A percentile compares a stretch with the other conserved stretches of the same genome.
Conservation (phyloP, 192 early-diverging fungal species). For the Chytriomyces confervae region DNA sequence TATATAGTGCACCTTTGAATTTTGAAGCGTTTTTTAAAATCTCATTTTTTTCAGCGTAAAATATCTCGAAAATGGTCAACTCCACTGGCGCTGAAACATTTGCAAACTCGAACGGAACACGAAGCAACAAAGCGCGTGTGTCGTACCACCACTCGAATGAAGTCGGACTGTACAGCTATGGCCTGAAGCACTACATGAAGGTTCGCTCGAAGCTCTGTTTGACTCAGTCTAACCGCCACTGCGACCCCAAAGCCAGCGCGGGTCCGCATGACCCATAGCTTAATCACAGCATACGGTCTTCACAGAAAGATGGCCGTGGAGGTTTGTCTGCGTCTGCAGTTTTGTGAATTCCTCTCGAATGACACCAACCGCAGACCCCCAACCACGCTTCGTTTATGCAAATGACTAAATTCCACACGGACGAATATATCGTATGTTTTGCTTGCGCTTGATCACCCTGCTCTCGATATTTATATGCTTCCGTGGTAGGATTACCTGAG, state of each 20-base stretch:
- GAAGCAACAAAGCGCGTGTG: constrained; percentile 34
- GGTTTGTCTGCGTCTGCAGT: constrained; percentile 23
- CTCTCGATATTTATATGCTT: background rate
- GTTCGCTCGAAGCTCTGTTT: constrained; percentile 31
- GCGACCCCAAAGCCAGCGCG: constrained; percentile 75
- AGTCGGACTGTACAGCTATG: constrained; percentile 64
- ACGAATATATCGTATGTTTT: constrained; percentile 79
- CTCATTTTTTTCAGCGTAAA: too few relatives aligned
- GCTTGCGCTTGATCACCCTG: background rate
- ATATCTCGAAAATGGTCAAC: background rate
- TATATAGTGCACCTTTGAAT: too few relatives aligned
- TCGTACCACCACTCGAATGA: constrained; percentile 60
- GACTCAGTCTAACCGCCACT: background rate
- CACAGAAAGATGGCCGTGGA: constrained; percentile 85
- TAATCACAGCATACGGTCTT: constrained; percentile 90
- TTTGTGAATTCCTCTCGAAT: background rate
- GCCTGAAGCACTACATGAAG: constrained; percentile 62
- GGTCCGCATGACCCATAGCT: constrained; percentile 89
- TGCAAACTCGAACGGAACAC: constrained; percentile 32
- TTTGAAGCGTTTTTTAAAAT: too few relatives aligned
- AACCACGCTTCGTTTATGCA: constrained; percentile 88
- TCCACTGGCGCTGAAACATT: constrained; percentile 9
- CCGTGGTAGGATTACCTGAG: constrained; percentile 76
- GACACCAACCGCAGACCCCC: constrained; percentile 64
- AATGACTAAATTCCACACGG: constrained; percentile 91